These are phyloP conservation scores for Pyrus hybrid DNA, from an alignment of 331 rosid genomes.

Conservation along the genomic window DNA sequence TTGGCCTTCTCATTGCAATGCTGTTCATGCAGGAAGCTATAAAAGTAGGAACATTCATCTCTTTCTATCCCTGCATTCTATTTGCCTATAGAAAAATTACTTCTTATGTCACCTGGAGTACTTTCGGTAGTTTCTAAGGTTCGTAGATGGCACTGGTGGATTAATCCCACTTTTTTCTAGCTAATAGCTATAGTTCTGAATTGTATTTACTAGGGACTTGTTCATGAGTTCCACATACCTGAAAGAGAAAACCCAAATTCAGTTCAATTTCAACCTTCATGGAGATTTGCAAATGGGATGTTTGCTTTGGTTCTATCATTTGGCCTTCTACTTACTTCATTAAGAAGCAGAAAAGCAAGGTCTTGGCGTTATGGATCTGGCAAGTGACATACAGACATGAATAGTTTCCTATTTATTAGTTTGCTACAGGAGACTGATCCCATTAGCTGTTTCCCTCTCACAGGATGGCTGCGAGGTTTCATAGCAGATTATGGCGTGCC, in stretches of 20 bases:
- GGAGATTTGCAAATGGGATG: slow-evolving; percentile 87
- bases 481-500: slow-evolving; percentile 85
- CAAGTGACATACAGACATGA: slow-evolving; percentile 7
- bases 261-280: slow-evolving; percentile 54
- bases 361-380: slow-evolving; percentile 74
- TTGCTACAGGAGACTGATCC: background rate
- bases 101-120: background rate
- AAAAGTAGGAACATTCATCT: slow-evolving; percentile 34
- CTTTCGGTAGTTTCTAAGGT: background rate
- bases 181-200: slow-evolving; percentile 2
- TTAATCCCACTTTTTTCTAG: background rate
- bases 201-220: slow-evolving; percentile 47
- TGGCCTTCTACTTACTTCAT: slow-evolving; percentile 60
- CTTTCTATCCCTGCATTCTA: background rate
- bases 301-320: slow-evolving; percentile 68
- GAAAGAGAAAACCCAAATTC: slow-evolving; percentile 40
- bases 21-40: slow-evolving; percentile 81
- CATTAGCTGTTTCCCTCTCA: background rate
- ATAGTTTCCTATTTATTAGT: background rate
- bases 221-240: slow-evolving; percentile 51
- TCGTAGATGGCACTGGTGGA: background rate
- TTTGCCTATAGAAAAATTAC: background rate
- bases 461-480: slow-evolving; percentile 58
- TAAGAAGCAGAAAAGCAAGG: slow-evolving; percentile 69
- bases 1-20: slow-evolving; percentile 78